phyloP scores from a whole-genome alignment of 805 yeast species.

The Candida sphagnicola region DNA sequence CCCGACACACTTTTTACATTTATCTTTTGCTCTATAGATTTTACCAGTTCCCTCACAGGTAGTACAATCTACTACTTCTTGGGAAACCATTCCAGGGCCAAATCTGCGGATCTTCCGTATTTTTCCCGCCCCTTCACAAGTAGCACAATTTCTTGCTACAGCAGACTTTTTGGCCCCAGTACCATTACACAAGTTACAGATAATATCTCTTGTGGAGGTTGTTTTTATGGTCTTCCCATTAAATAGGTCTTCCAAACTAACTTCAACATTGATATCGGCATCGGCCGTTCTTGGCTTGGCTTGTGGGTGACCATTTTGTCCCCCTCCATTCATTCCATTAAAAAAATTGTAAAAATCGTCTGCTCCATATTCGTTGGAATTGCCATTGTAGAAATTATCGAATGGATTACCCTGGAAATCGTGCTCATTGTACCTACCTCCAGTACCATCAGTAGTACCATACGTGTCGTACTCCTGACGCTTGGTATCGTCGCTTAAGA shows the following conservation, averaged over 20 bases:
- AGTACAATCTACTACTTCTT: slow-evolving; percentile 56
- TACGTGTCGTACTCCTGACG: slow-evolving; percentile 57
- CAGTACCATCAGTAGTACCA: slow-evolving; percentile 39
- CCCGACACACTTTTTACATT: slow-evolving; percentile 77
- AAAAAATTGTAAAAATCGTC: slow-evolving; percentile 76
- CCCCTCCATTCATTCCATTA: slow-evolving; percentile 35
- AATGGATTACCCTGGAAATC: slow-evolving; percentile 31
- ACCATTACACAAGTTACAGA: slow-evolving; percentile 75
- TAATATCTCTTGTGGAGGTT: slow-evolving; percentile 63
- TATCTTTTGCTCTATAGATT: slow-evolving; percentile 57
- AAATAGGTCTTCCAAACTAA: slow-evolving; percentile 70
- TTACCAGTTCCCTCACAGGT: slow-evolving; percentile 72
- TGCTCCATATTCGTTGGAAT: slow-evolving; percentile 50
- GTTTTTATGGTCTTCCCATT: slow-evolving; percentile 78
- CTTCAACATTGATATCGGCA: slow-evolving; percentile 60
- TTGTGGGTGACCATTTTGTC: slow-evolving; percentile 12
- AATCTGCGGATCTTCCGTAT: slow-evolving; percentile 57
- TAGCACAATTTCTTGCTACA: slow-evolving; percentile 49
- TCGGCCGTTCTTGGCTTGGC: slow-evolving; percentile 51
- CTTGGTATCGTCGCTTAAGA: slow-evolving; percentile 64
- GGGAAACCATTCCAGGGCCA: slow-evolving; percentile 73
- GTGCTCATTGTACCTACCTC: slow-evolving; percentile 12
- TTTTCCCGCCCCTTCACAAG: slow-evolving; percentile 72
- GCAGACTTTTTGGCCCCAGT: slow-evolving; percentile 68
- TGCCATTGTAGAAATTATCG: slow-evolving; percentile 35